Evolutionary conservation across 2,329 filamentous ascomycete species (phyloP).

Genomic region (Colletotrichum lindemuthianum): DNA sequence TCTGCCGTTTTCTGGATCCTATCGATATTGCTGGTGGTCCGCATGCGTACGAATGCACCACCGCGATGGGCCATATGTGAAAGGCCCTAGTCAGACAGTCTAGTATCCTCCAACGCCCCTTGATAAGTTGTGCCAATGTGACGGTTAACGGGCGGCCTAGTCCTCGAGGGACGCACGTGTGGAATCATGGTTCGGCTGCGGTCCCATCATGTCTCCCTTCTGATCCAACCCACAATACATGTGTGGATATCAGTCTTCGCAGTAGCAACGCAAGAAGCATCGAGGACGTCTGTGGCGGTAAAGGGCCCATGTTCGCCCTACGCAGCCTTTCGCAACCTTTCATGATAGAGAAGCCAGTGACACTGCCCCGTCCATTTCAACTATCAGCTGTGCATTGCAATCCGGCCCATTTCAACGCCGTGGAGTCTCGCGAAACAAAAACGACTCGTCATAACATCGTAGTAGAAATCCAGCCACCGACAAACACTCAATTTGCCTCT

Average conservation of each 20-base stretch:
- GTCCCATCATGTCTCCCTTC: slow-evolving; percentile 7
- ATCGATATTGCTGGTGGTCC: not conserved
- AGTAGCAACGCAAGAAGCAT: slow-evolving; percentile 7
- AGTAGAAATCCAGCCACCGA: slow-evolving; percentile 23
- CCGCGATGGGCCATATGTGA: not conserved
- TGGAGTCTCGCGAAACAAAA: slow-evolving; percentile 31
- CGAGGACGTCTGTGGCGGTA: slow-evolving; percentile 6
- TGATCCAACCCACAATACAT: slow-evolving; percentile 24
- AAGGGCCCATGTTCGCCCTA: not conserved
- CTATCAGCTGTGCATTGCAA: slow-evolving; percentile 30
- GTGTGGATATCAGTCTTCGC: slow-evolving; percentile 30
- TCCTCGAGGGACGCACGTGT: slow-evolving; percentile 3
- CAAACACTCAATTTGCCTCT: slow-evolving; percentile 32
- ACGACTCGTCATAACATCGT: slow-evolving; percentile 36
- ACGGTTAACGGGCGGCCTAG: too few species aligned
- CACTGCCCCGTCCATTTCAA: slow-evolving; percentile 21
- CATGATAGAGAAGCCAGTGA: slow-evolving; percentile 12
- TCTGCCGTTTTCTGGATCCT: not conserved
- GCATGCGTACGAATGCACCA: slow-evolving; percentile 4
- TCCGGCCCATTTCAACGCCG: slow-evolving; percentile 26
- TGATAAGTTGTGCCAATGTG: too few species aligned
- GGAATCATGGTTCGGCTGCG: slow-evolving; percentile 15
- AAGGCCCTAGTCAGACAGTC: not conserved
- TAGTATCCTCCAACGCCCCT: not conserved
- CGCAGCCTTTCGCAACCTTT: not conserved